phyloP scores from a whole-genome alignment of 140 eudicot species.

The Bidens hawaiensis region DNA sequence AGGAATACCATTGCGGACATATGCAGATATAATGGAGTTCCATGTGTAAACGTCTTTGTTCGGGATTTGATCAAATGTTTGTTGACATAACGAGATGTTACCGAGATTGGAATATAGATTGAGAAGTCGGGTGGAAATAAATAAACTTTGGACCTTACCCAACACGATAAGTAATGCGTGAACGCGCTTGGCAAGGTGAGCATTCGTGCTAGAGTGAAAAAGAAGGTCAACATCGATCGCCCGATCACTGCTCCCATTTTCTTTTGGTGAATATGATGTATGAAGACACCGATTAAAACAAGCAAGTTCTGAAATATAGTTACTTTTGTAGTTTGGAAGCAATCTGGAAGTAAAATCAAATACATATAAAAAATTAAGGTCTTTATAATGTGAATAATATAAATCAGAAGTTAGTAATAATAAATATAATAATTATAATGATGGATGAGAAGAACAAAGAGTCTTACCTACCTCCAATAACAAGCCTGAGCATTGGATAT shows the following conservation, averaged over 20 bases:
- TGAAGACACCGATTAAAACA: not conserved
- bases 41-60: constrained; percentile 69
- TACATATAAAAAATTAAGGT: not conserved
- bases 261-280: constrained; percentile 21
- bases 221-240: constrained; percentile 50
- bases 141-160: constrained; percentile 60
- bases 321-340: constrained; percentile 36
- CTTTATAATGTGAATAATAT: not conserved
- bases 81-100: constrained; percentile 43
- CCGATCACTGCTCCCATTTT: constrained; percentile 20
- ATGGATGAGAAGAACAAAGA: not conserved
- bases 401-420: not conserved
- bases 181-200: constrained; percentile 39
- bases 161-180: constrained; percentile 63
- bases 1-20: constrained; percentile 51
- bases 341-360: constrained; percentile 29
- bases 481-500: constrained; percentile 27
- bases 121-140: constrained; percentile 56
- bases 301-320: constrained; percentile 13
- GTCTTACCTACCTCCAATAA: constrained; percentile 31
- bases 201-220: constrained; percentile 44
- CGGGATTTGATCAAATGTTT: constrained; percentile 45
- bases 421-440: not conserved
- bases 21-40: constrained; percentile 84
- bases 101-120: constrained; percentile 65